Evolutionary conservation across 257 asterid species (phyloP), one percentile per base, ranked within the genome.

Genomic region (Forsythia suspensa): DNA sequence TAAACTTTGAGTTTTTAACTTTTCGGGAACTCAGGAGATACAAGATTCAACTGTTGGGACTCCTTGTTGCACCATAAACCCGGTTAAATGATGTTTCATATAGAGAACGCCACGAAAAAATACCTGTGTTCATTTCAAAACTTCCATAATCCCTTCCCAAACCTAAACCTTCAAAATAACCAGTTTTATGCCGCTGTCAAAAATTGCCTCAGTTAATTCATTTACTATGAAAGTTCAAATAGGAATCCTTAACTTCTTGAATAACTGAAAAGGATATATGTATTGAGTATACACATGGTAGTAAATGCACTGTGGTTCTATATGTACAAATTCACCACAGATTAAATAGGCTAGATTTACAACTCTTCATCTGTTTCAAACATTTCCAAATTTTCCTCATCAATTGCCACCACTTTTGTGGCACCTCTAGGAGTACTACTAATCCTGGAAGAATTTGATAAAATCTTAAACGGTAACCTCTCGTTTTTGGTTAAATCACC

Each of bases 331-430:
- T 71, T 44, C 20, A 74, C 83, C 83, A 78, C 84, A 38, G 72
- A 74, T 8, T 76, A 82, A 52, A 70, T 24, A 29, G 41, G 57
- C 76, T 74, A 37, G 48, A 9, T 59, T 76, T 81, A 87, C 81
- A 81, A 73, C 55, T 86, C 89, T 7, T 87, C 90, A 48, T 84
- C 90, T 3, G 48, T 67, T 34, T 59, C 85, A 76, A 77, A 75
- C 39, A 79, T 55, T 43, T 81, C 90, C 81, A 81, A 20, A 80
- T 39, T 83, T 5, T 89, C 90, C 3, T 87, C 94, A 75, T 89
- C 94, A 82, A 93, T 79, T 5, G 96, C 94, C 57, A 82, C 92
- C 40, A 93, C 87, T 85, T 81, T 91, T 0, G 82, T 74, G 0
- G 78, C 84, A 46, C 89, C 72, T 78, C 72, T 90, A 12, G 70